Conservation (phyloP, 2,329 filamentous ascomycete genomes). For the Monilinia fructicola region DNA sequence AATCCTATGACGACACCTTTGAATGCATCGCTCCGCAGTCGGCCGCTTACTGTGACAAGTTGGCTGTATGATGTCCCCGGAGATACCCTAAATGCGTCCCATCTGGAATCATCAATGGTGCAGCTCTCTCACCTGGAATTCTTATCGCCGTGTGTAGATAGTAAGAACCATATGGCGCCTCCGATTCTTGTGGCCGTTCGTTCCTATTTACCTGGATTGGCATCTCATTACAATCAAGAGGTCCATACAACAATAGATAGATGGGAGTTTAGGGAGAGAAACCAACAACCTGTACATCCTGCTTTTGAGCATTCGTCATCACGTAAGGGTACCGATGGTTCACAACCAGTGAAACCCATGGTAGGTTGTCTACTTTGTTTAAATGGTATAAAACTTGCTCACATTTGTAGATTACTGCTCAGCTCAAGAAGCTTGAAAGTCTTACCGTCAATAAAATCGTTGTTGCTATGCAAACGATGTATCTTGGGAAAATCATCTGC, state of each 20-base stretch:
- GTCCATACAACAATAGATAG: constrained; percentile 73
- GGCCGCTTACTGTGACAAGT: constrained; percentile 56
- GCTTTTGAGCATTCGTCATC: constrained; percentile 75
- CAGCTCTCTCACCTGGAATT: constrained; percentile 75
- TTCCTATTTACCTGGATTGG: constrained; percentile 56
- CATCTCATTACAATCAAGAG: constrained; percentile 60
- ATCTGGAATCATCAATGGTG: constrained; percentile 53
- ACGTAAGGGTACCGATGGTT: constrained; percentile 51
- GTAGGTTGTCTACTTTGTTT: constrained; percentile 31
- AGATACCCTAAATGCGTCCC: constrained; percentile 42
- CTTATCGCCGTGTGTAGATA: constrained; percentile 59
- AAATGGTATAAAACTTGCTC: constrained; percentile 13
- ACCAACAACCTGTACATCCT: constrained; percentile 63
- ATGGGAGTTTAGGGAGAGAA: constrained; percentile 72
- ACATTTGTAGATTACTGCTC: constrained; percentile 44
- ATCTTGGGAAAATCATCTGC: constrained; percentile 69
- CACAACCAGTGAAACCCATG: constrained; percentile 26
- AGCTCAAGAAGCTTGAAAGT: constrained; percentile 65
- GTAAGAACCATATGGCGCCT: constrained; percentile 41
- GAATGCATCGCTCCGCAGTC: constrained; percentile 55
- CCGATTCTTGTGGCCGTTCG: constrained; percentile 73
- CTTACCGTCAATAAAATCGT: constrained; percentile 68
- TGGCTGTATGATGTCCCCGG: constrained; percentile 45
- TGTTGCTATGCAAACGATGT: constrained; percentile 65
- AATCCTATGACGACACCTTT: constrained; percentile 49